A percentile compares a stretch with the other conserved stretches of the same genome.
phyloP scores from a whole-genome alignment of 768 basidiomycete species.

The Paxillus ammoniavirescens region DNA sequence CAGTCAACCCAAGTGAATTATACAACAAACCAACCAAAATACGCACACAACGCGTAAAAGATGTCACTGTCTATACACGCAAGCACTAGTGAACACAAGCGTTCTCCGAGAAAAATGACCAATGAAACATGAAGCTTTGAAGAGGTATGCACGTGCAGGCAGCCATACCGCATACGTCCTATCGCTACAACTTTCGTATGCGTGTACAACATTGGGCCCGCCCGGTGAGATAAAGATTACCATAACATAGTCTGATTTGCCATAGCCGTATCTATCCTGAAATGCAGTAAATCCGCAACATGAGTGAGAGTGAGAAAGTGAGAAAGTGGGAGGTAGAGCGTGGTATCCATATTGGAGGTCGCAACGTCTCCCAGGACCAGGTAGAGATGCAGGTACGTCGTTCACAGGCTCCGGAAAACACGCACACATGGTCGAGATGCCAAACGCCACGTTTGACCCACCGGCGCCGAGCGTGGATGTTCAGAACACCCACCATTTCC shows the following conservation, averaged over 20 bases:
- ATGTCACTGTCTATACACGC: conserved; percentile 1
- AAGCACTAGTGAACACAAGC: conserved; percentile 3
- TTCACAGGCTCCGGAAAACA: not conserved
- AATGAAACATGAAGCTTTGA: not conserved
- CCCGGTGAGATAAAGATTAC: conserved; percentile 10
- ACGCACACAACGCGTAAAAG: not conserved
- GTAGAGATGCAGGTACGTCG: too few species aligned
- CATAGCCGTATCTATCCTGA: conserved; percentile 22
- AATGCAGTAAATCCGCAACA: conserved; percentile 10
- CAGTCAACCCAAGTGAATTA: not conserved
- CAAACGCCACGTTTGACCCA: not conserved
- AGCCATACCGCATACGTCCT: not conserved
- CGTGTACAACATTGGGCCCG: not conserved
- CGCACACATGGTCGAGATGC: not conserved
- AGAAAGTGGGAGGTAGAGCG: too few species aligned
- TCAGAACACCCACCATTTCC: conserved; percentile 34
- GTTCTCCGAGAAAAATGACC: conserved; percentile 16
- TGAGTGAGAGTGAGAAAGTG: conserved; percentile 3
- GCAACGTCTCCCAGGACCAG: too few species aligned
- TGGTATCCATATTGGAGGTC: too few species aligned
- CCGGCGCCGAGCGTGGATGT: not conserved
- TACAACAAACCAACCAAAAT: not conserved
- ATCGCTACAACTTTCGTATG: not conserved
- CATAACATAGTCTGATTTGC: conserved; percentile 17
- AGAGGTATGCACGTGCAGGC: not conserved